These are phyloP conservation scores for Vitis hybrid DNA, from an alignment of 177 flowering plant species.

Conservation along the genomic window DNA sequence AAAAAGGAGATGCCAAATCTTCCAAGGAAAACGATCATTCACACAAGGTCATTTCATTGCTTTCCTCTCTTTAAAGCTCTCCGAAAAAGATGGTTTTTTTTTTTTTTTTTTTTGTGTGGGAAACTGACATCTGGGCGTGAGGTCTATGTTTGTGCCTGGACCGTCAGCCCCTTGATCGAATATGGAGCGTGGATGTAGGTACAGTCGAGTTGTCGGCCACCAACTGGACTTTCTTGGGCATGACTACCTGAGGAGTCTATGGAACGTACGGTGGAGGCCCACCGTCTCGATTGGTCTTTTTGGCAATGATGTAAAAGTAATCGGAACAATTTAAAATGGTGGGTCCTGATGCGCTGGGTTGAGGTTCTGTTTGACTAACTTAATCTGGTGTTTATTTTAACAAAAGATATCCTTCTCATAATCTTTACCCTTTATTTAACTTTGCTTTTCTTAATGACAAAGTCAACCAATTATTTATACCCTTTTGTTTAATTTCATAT, in stretches of 20 bases:
- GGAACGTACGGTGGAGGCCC: background rate
- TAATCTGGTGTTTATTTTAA: background rate
- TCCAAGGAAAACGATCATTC: slow-evolving; percentile 1
- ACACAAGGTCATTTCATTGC: background rate
- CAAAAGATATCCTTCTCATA: background rate
- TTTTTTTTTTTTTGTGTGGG: too few relatives aligned
- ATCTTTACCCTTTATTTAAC: background rate
- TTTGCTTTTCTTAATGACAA: slow-evolving; percentile 6
- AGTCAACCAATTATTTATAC: slow-evolving; percentile 16
- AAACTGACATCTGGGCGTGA: background rate
- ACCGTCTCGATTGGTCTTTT: background rate
- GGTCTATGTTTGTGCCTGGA: slow-evolving; percentile 15
- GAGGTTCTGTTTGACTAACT: slow-evolving; percentile 18
- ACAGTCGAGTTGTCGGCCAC: slow-evolving; percentile 25
- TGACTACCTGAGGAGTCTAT: too few relatives aligned
- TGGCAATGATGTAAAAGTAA: slow-evolving; percentile 3
- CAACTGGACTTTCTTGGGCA: background rate
- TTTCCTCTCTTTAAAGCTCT: background rate
- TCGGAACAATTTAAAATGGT: slow-evolving; percentile 7
- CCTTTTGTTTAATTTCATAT: background rate
- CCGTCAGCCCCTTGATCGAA: slow-evolving; percentile 6
- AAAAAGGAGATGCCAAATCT: slow-evolving; percentile 16
- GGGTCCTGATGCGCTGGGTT: slow-evolving; percentile 7
- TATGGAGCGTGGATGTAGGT: slow-evolving; percentile 10
- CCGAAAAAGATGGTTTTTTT: background rate